Percentiles rank a stretch among this genome's conserved stretches.
These are phyloP conservation scores for Solanum hybrid DNA, from an alignment of 305 asterid species.

Conservation along the genomic window DNA sequence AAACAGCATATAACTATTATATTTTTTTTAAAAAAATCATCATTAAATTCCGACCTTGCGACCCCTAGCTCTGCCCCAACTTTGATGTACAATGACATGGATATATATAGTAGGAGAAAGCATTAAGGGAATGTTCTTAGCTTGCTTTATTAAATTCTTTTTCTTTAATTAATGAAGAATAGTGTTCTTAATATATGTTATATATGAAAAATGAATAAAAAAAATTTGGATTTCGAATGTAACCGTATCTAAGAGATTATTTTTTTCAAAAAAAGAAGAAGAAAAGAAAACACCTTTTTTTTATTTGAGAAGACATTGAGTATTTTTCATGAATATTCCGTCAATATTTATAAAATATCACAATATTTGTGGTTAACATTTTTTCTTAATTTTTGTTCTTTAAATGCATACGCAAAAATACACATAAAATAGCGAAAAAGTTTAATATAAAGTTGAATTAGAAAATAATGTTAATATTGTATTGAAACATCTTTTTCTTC, in stretches of 20 bases:
- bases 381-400: background rate
- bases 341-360: background rate
- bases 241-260: background rate
- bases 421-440: background rate
- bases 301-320: background rate
- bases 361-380: background rate
- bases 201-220: background rate
- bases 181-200: background rate
- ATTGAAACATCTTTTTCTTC: background rate
- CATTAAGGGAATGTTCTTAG: background rate
- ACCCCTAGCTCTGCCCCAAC: no score
- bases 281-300: background rate
- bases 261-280: background rate
- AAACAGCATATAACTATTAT: background rate
- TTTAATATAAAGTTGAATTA: background rate
- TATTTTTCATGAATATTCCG: background rate
- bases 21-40: background rate
- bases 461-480: background rate
- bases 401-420: background rate
- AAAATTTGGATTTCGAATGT: background rate
- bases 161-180: background rate
- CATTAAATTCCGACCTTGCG: no score
- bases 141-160: background rate
- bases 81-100: no score
- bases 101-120: no score